Base-by-base conservation (phyloP, 1,284 basidiomycete species). In the Kalmanozyma brasiliensis region DNA sequence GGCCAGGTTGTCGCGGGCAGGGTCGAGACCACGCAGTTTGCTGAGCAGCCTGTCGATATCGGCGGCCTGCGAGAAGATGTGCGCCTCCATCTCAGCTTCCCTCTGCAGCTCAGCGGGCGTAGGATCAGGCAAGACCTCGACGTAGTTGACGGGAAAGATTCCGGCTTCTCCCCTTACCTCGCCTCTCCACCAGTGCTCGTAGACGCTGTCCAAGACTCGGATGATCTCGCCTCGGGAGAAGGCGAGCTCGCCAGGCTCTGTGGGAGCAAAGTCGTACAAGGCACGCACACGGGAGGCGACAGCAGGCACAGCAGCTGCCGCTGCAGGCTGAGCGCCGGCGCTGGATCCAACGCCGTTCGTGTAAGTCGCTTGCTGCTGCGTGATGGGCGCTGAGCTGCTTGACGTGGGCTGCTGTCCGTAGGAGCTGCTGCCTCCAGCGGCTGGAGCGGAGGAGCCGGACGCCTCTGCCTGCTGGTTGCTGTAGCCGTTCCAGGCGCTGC, bases 131-230 rank as follows among this genome's bases (percentile, higher is more conserved):
- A 98, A 84, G 1, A 91, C 86, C 87, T 97, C 93, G 70, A 98
- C 93, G 84, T 98, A 98, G 80, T 96, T 98, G 35, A 97, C 92
- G 0, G 96, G 95, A 83, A 99, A 98, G 62, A 99, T 98, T 13
- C 96, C 96, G 8, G 93, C 94, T 61, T 91, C 86, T 1, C 94
- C 94, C 73, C 91, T 91, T 35, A 94, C 84, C 74, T 98, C 94
- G 2, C 96, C 96, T 42, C 93, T 86, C 94, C 95, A 98, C 96
- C 96, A 99, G 81, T 98, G 93, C 78, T 94, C 91, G 84, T 97
- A 97, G 23, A 91, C 91, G 37, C 92, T 88, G 82, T 98, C 94
- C 10, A 98, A 89, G 14, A 98, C 95, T 74, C 94, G 94, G 84
- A 98, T 94, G 49, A 97, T 85, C 76, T 98, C 96, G 3, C 94